A percentile compares a stretch with the other conserved stretches of the same genome.
These are phyloP conservation scores for Rubroshorea leprosula DNA, from an alignment of 345 rosid genomes.

Conservation along the genomic window DNA sequence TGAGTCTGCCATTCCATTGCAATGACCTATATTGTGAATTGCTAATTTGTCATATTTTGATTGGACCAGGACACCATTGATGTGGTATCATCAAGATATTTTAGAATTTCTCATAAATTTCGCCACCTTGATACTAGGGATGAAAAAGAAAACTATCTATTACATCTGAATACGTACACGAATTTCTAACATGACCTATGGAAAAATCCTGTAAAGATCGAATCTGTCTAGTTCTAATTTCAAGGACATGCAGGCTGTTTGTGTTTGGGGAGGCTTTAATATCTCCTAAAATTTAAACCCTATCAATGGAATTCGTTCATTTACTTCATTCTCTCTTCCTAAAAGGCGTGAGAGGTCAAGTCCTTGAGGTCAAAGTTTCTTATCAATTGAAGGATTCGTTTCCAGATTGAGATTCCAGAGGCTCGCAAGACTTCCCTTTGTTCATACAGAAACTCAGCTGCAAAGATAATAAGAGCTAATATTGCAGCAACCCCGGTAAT, in stretches of 20 bases:
- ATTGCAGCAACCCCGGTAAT: slow-evolving; percentile 27
- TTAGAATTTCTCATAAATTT: too few relatives aligned
- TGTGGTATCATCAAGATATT: too few relatives aligned
- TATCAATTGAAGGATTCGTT: neutral
- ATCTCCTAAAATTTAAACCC: neutral
- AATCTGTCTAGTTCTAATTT: too few relatives aligned
- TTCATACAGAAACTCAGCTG: slow-evolving; percentile 15
- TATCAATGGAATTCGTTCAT: neutral
- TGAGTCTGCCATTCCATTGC: too few relatives aligned
- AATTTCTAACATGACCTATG: too few relatives aligned
- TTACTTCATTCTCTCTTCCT: neutral
- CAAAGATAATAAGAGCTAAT: slow-evolving; percentile 23
- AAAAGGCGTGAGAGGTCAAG: neutral
- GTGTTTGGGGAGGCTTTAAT: neutral
- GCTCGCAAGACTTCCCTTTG: slow-evolving; percentile 7
- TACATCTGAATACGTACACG: too few relatives aligned
- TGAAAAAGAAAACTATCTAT: too few relatives aligned
- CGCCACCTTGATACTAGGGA: too few relatives aligned
- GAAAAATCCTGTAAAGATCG: too few relatives aligned
- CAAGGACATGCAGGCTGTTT: neutral
- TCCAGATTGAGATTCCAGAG: slow-evolving; percentile 23
- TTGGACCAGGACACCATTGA: too few relatives aligned
- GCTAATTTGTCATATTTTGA: too few relatives aligned
- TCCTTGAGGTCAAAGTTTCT: neutral
- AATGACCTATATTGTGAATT: too few relatives aligned